Evolutionary conservation across 192 early-diverging fungal species (phyloP), one percentile per base, ranked within the genome.

Genomic region (Podila horticola): DNA sequence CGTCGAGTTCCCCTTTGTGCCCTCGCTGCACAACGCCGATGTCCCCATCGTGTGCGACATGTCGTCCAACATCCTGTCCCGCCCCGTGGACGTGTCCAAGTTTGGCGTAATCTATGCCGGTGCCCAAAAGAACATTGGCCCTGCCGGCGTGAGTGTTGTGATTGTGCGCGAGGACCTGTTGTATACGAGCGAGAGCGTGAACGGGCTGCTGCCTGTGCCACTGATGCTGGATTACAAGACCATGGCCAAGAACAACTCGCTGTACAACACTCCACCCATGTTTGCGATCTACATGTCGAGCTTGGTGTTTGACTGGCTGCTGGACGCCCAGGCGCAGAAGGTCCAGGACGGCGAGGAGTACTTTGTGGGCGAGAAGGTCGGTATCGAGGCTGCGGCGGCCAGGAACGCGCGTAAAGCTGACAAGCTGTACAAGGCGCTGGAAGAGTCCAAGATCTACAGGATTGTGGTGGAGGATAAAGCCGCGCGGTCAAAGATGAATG

Each of bases 261-360:
- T 99, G 82, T 97, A 97, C 88, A 97, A 99, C 74, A 99, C 98
- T 33, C 98, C 98, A 51, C 97, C 98, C 17, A 96, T 94, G 50
- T 99, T 94, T 85, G 79, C 94, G 5, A 95, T 99, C 72, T 99
- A 98, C 84, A 91, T 99, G 55, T 90, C 94, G 10, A 92, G 92
- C 28, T 86, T 99, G 11, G 94, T 97, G 20, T 94, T 97, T 86
- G 89, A 97, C 69, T 95, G 94, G 92, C 85, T 94, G 34, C 64
- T 91, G 62, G 82, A 81, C 34, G 22, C 66, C 17, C 0, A 31
- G 15, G 71, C 77, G 0, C 77, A 81, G 24, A 45, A 67, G 9
- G 49, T 82, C 33, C 82, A 83, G 36, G 66, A 87, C n/a, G 91
- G 90, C 3, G 52, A 61, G 26, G 33, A 52, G 19, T 62, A 67